Conservation (phyloP, 345 rosid species). For the Gossypium anomalum region DNA sequence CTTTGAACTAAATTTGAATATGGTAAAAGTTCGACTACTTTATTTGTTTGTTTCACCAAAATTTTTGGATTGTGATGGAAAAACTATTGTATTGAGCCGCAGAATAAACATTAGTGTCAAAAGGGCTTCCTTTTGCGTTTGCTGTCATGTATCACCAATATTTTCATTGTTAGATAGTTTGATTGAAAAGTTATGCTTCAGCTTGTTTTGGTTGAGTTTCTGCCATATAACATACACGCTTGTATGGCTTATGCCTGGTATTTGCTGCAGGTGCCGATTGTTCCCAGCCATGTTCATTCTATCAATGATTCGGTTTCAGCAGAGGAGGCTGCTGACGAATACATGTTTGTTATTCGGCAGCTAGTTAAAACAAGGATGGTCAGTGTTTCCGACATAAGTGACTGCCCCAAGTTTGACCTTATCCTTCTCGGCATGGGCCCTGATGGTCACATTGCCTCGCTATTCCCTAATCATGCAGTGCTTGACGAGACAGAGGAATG, state of each 20-base stretch:
- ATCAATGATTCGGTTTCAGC: constrained; percentile 74
- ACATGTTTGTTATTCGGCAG: constrained; percentile 71
- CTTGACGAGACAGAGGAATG: constrained; percentile 61
- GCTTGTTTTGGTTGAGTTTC: not conserved
- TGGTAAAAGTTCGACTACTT: not conserved
- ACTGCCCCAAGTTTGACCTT: constrained; percentile 89
- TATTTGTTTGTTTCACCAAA: not conserved
- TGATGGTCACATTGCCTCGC: constrained; percentile 88
- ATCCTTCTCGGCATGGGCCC: constrained; percentile 84
- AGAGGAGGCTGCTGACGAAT: constrained; percentile 74
- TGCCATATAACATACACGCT: not conserved
- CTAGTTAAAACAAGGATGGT: constrained; percentile 60
- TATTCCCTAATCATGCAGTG: constrained; percentile 65
- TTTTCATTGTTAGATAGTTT: not conserved
- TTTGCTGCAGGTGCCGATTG: constrained; percentile 62
- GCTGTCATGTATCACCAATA: not conserved
- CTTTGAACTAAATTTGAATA: not conserved
- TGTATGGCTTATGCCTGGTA: constrained; percentile 2
- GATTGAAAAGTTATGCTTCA: constrained; percentile 1
- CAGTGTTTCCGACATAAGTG: constrained; percentile 60
- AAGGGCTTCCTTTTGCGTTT: not conserved
- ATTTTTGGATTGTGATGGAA: not conserved
- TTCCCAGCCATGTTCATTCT: constrained; percentile 73
- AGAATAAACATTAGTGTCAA: not conserved
- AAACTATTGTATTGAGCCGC: not conserved